phyloP scores from a whole-genome alignment of 805 yeast species.

The Debaryomyces hansenii region DNA sequence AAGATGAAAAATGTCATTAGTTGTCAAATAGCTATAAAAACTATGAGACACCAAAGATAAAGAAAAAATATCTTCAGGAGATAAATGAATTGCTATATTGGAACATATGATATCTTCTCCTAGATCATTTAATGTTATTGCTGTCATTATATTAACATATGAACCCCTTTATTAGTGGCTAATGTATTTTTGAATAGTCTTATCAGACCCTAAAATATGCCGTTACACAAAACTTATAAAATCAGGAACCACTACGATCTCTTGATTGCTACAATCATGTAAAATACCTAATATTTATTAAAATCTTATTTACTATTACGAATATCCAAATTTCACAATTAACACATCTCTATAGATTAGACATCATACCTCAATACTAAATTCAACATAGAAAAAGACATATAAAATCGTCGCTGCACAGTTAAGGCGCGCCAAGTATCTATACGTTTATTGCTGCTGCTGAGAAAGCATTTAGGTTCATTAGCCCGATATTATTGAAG shows the following conservation, averaged over 20 bases:
- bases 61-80: slow-evolving; percentile 39
- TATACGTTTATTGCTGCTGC: background rate
- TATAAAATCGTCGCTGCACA: slow-evolving; percentile 3
- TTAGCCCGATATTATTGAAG: too few species aligned
- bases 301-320: background rate
- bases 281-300: background rate
- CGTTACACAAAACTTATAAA: too few species aligned
- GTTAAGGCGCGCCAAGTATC: slow-evolving; percentile 3
- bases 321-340: slow-evolving; percentile 1
- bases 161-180: too few species aligned
- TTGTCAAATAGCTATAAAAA: slow-evolving; percentile 27
- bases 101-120: slow-evolving; percentile 43
- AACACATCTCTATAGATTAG: background rate
- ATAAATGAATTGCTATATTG: slow-evolving; percentile 31
- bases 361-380: background rate
- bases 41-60: slow-evolving; percentile 39
- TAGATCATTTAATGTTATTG: slow-evolving; percentile 26
- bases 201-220: too few species aligned
- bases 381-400: background rate
- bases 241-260: background rate
- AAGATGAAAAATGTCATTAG: slow-evolving; percentile 33
- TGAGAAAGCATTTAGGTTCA: too few species aligned
- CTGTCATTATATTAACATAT: background rate
- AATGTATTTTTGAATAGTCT: too few species aligned
- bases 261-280: background rate